Evolutionary conservation across 768 basidiomycete species (phyloP), one percentile per base, ranked within the genome.

Genomic region (Porpolomopsis calyptriformis): DNA sequence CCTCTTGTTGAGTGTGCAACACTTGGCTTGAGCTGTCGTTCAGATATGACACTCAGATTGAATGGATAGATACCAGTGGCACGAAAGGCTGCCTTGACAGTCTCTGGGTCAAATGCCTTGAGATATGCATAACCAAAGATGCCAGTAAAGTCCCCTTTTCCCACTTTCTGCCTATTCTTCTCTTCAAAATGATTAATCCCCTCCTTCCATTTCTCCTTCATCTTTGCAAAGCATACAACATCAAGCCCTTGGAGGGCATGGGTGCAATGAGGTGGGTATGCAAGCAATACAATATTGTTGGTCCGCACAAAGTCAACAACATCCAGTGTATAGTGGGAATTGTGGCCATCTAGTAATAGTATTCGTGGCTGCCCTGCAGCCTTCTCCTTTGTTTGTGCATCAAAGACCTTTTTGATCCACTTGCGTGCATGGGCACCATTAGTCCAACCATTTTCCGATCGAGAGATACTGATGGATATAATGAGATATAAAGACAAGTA

Each of bases 211-310:
- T 27, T 25, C 4, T 24, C 7, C 22, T 72, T 73, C 62, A 72
- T 61, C 43, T 40, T 55, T 20, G 58, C 63, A 52, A 72, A 72
- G 47, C 66, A 68, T 1, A 67, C 64, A 19, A 71, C 67, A 54
- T 72, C 67, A 18, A 73, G 64, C 5, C 68, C 67, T 51, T 72
- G 70, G 4, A 68, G 54, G 0, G 59, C 60, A 56, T 72, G 64
- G 0, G 63, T 70, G 48, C 64, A 67, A 39, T 69, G 67, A 14
- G 63, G 55, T 47, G 62, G 70, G 50, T 70, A 71, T 2, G 58
- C 61, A n/a, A 66, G 50, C 10, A 71, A 45, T 3, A 50, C 34
- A 40, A 74, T 72, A 44, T 70, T 68, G 53, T 68, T 52, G 35
- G 49, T 50, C 3, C 22, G 9, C 0, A 59, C 57, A 55, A 57